Evolutionary conservation across 305 asterid genomes (phyloP).

Genomic region (Solanum hybrid): DNA sequence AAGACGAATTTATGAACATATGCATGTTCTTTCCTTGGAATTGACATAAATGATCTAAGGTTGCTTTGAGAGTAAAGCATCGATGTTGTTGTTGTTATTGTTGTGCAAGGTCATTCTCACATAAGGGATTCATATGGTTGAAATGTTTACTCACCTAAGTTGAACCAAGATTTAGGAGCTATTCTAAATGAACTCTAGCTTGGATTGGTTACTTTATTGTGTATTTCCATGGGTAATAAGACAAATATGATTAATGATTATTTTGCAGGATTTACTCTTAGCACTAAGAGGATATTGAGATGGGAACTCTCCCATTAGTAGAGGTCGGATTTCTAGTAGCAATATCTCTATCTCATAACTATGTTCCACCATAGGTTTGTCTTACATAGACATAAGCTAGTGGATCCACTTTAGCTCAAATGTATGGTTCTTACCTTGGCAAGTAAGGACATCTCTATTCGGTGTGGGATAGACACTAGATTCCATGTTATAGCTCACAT

Average conservation of each 20-base stretch:
- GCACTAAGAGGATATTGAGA: background rate
- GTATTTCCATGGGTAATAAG: background rate
- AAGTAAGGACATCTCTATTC: background rate
- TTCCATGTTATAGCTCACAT: no score
- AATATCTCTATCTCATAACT: background rate
- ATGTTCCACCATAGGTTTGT: background rate
- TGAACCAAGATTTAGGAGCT: background rate
- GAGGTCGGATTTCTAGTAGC: background rate
- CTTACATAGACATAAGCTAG: background rate
- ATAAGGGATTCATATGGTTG: background rate
- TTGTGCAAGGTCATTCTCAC: background rate
- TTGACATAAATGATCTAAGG: background rate
- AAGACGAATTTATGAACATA: background rate
- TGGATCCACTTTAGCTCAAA: background rate
- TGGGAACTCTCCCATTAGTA: background rate
- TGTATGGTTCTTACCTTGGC: background rate
- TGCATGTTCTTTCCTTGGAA: background rate
- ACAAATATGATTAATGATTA: background rate
- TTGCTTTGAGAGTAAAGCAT: background rate
- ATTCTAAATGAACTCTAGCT: background rate
- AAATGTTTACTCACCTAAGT: background rate
- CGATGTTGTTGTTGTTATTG: background rate
- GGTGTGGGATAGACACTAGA: background rate
- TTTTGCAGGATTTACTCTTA: no score
- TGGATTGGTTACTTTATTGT: background rate